These are phyloP conservation scores for Aspergillus sp. DNA, from an alignment of 2,329 filamentous ascomycete species.

Conservation along the genomic window DNA sequence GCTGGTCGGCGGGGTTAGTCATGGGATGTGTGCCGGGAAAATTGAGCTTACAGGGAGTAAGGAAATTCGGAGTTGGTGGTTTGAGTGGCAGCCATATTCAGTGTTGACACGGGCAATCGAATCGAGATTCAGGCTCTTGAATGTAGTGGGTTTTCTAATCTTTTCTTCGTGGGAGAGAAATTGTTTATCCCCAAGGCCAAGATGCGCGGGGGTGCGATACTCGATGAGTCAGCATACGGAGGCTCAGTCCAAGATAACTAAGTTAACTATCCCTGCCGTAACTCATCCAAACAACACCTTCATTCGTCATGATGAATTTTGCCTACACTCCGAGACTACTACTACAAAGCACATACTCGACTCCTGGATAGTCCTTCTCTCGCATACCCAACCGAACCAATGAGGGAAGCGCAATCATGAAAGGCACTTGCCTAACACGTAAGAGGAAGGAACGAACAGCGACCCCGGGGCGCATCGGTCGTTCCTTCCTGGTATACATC, in stretches of 20 bases:
- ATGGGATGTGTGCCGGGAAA: constrained; percentile 12
- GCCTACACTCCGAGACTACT: not conserved
- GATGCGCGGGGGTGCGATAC: too few species aligned
- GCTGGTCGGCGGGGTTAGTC: constrained; percentile 50
- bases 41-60: constrained; percentile 42
- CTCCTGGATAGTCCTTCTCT: not conserved
- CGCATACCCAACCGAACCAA: not conserved
- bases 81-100: constrained; percentile 29
- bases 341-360: not conserved
- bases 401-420: not conserved
- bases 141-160: not conserved
- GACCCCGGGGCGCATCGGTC: too few species aligned
- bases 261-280: too few species aligned
- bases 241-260: too few species aligned
- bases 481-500: not conserved
- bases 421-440: not conserved
- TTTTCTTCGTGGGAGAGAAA: not conserved
- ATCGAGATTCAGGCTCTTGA: not conserved
- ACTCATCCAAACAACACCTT: not conserved
- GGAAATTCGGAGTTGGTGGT: constrained; percentile 38
- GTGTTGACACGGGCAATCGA: not conserved
- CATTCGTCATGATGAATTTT: not conserved
- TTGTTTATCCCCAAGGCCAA: not conserved
- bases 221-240: not conserved
- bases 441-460: not conserved